Conservation (phyloP, 169 alveolate genomes). For the Blepharisma undulans region DNA sequence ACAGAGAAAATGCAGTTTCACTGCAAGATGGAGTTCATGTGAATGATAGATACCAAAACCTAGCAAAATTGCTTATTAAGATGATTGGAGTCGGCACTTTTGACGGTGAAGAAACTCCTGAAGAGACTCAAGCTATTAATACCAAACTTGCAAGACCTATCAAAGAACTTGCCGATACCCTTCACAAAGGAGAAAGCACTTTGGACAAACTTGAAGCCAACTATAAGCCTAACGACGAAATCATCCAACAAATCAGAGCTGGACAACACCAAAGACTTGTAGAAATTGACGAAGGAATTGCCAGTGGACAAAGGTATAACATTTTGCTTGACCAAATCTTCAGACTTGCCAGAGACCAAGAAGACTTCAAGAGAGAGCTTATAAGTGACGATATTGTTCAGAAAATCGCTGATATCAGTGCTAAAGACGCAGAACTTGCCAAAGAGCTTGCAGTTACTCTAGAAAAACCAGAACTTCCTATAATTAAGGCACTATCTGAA, state of each 20-base stretch:
- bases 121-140: neutral
- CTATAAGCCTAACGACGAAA: neutral
- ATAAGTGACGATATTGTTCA: neutral
- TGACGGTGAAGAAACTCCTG: neutral
- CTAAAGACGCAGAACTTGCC: neutral
- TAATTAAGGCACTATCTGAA: neutral
- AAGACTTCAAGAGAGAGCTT: slow-evolving; percentile 11
- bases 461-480: neutral
- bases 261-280: neutral
- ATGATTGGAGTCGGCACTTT: neutral
- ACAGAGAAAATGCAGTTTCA: neutral
- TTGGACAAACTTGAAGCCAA: neutral
- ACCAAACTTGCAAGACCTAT: neutral
- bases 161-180: neutral
- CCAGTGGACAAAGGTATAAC: neutral
- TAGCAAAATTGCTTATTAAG: neutral
- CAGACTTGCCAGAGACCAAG: neutral
- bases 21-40: neutral
- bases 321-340: neutral
- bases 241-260: neutral
- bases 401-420: neutral
- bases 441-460: neutral
- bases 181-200: neutral
- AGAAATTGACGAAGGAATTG: neutral
- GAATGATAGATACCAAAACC: neutral